These are phyloP conservation scores for Cornus suecica DNA, from an alignment of 148 eudicot species.

Conservation along the genomic window DNA sequence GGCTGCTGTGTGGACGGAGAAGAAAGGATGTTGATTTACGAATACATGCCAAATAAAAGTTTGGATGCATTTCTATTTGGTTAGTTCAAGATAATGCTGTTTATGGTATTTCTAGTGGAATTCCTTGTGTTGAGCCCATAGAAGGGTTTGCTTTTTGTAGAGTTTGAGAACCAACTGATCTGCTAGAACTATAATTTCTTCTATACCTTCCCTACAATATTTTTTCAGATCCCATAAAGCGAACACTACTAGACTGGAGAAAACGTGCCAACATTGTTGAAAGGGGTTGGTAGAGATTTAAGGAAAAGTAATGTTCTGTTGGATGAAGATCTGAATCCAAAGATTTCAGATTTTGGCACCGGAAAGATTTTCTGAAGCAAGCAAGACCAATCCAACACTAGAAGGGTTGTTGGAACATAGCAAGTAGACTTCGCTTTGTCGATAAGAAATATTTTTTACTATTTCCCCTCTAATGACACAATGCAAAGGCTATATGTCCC, in stretches of 20 bases:
- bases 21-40: no score
- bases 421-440: constrained; percentile 39
- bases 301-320: not conserved
- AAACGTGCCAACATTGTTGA: constrained; percentile 29
- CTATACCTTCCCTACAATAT: not conserved
- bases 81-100: constrained; percentile 10
- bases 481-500: not conserved
- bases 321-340: not conserved
- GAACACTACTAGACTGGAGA: constrained; percentile 32
- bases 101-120: not conserved
- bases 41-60: no score
- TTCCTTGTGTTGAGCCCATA: no score
- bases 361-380: constrained; percentile 40
- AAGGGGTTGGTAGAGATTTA: not conserved
- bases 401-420: constrained; percentile 11
- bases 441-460: no score
- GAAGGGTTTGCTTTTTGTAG: no score
- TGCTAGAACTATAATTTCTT: not conserved
- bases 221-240: constrained; percentile 16
- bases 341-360: constrained; percentile 24
- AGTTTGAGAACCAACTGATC: no score
- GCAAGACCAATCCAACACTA: constrained; percentile 37
- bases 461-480: not conserved
- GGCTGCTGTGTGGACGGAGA: no score
- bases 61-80: constrained; percentile 54